These are phyloP conservation scores for Cicer bijugum DNA, from an alignment of 306 rosid genomes.

Conservation along the genomic window DNA sequence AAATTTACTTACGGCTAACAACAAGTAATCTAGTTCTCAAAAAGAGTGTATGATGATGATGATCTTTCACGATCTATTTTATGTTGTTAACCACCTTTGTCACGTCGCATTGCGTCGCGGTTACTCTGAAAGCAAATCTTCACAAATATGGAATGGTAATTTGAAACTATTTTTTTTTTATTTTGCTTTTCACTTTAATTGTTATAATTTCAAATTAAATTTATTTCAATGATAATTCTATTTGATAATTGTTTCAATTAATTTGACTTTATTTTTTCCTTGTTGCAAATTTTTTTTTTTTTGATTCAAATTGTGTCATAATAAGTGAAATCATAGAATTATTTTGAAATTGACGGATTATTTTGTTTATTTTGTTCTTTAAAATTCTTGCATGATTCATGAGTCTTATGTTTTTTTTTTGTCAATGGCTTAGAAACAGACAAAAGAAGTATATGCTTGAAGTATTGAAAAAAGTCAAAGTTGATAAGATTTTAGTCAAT, in stretches of 20 bases:
- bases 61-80: too few relatives aligned
- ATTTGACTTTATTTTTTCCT: not conserved
- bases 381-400: not conserved
- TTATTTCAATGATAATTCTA: too few relatives aligned
- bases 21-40: too few relatives aligned
- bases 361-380: not conserved
- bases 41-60: too few relatives aligned
- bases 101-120: too few relatives aligned
- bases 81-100: too few relatives aligned
- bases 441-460: slow-evolving; percentile 74
- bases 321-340: not conserved
- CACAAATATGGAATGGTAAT: too few relatives aligned
- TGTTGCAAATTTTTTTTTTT: not conserved
- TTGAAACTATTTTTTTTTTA: too few relatives aligned
- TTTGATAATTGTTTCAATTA: not conserved
- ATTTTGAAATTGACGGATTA: not conserved
- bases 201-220: too few relatives aligned
- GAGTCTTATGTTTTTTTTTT: not conserved
- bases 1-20: too few relatives aligned
- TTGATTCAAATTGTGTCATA: slow-evolving; percentile 11
- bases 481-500: slow-evolving; percentile 55
- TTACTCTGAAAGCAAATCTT: too few relatives aligned
- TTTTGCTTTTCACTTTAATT: too few relatives aligned
- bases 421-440: slow-evolving; percentile 44
- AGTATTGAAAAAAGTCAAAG: slow-evolving; percentile 87